Evolutionary conservation across 176 grass and related monocot species (phyloP).

Genomic region (Themeda triandra): DNA sequence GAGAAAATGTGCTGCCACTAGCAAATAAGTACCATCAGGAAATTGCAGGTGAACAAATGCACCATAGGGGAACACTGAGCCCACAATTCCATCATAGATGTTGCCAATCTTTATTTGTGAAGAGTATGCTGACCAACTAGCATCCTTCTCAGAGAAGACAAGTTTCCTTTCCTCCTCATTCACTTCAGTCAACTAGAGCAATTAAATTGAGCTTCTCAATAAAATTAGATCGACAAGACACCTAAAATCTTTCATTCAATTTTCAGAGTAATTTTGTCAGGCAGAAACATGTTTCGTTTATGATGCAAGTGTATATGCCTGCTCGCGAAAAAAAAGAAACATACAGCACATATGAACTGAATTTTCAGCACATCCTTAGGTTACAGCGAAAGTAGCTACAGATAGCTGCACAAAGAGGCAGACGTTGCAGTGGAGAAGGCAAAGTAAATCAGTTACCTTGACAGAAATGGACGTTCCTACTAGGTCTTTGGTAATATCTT

Average conservation of each 20-base stretch:
- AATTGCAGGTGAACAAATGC: constrained; percentile 88
- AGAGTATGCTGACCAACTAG: constrained; percentile 61
- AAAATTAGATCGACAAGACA: not conserved
- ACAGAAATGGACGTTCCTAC: constrained; percentile 74
- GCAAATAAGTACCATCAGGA: constrained; percentile 72
- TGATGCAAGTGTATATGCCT: not conserved
- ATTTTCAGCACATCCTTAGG: not conserved
- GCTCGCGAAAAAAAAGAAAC: not conserved
- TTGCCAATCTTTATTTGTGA: constrained; percentile 56
- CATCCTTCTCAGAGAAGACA: constrained; percentile 89
- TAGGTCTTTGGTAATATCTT: constrained; percentile 76
- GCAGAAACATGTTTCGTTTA: not conserved
- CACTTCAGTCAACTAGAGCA: constrained; percentile 55
- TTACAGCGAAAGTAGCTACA: not conserved
- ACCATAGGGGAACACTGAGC: constrained; percentile 75
- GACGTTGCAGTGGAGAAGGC: not conserved
- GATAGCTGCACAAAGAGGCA: not conserved
- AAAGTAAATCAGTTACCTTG: constrained; percentile 55
- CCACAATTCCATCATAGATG: constrained; percentile 64
- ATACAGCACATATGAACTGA: not conserved
- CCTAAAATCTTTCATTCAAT: not conserved
- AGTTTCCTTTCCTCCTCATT: constrained; percentile 79
- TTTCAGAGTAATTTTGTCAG: not conserved
- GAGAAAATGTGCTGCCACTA: not conserved
- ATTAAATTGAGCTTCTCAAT: not conserved